phyloP scores from a whole-genome alignment of 352 stramenopile genomes.

The Thraustochytrium striatum region DNA sequence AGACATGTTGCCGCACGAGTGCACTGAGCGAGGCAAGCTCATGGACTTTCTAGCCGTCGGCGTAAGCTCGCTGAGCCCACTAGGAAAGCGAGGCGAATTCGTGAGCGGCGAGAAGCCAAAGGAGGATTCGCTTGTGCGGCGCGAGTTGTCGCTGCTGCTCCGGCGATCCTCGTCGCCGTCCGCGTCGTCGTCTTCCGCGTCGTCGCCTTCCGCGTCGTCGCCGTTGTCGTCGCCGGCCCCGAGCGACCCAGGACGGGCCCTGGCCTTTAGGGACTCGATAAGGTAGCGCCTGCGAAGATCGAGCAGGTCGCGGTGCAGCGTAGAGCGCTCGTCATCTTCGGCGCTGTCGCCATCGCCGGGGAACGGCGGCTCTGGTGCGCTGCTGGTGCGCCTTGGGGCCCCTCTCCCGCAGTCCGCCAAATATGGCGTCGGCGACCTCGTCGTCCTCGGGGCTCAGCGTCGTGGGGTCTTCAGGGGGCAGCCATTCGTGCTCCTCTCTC shows the following conservation, averaged over 20 bases:
- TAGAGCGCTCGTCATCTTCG: neutral
- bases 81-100: neutral
- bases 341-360: neutral
- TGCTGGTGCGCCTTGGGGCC: no score
- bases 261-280: neutral
- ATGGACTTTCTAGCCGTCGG: neutral
- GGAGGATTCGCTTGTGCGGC: neutral
- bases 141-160: neutral
- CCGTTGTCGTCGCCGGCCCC: neutral
- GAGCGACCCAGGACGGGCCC: neutral
- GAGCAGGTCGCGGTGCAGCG: conserved; percentile 10
- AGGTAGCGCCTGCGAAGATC: conserved; percentile 8
- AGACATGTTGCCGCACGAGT: neutral
- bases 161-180: neutral
- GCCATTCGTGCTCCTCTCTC: neutral
- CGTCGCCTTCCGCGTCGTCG: neutral
- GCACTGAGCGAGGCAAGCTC: neutral
- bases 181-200: neutral
- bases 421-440: neutral
- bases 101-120: neutral
- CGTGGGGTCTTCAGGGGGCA: neutral
- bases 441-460: neutral
- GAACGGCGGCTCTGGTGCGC: neutral
- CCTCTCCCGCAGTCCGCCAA: neutral
- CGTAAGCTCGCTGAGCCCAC: neutral